Evolutionary conservation across 2,329 filamentous ascomycete genomes (phyloP).

Genomic region (Pseudogymnoascus sp.): DNA sequence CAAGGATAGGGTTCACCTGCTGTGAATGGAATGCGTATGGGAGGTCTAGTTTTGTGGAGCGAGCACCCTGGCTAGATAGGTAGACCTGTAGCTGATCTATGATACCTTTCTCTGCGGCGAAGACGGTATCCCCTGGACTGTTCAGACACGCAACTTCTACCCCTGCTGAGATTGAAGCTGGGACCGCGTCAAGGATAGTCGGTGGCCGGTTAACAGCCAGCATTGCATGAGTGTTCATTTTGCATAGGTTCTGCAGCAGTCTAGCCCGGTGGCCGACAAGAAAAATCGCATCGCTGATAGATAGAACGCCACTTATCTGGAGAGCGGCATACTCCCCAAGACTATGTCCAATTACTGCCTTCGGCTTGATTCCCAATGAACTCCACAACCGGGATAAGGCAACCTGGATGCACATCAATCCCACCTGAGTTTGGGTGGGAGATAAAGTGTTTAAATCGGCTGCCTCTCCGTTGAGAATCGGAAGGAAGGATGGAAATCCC

Average conservation of each 20-base stretch:
- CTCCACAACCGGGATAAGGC: constrained; percentile 46
- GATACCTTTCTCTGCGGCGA: constrained; percentile 44
- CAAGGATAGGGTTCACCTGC: constrained; percentile 55
- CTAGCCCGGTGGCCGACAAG: constrained; percentile 61
- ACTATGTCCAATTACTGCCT: constrained; percentile 53
- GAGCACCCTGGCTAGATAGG: constrained; percentile 46
- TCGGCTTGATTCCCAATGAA: constrained; percentile 46
- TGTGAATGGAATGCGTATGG: constrained; percentile 60
- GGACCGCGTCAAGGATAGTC: constrained; percentile 17
- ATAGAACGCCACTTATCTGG: constrained; percentile 61
- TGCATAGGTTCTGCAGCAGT: constrained; percentile 57
- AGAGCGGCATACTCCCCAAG: constrained; percentile 65
- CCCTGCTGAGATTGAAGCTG: constrained; percentile 39
- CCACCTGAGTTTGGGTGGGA: constrained; percentile 44
- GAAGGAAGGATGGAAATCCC: constrained; percentile 7
- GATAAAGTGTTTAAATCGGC: too few relatives aligned
- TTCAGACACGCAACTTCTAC: constrained; percentile 60
- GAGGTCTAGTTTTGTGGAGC: constrained; percentile 53
- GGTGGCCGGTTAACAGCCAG: constrained; percentile 39
- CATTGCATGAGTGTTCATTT: constrained; percentile 60
- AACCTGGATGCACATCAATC: constrained; percentile 44
- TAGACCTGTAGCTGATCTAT: constrained; percentile 34
- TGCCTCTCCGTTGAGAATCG: constrained; percentile 33
- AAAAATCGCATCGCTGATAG: constrained; percentile 61
- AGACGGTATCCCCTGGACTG: constrained; percentile 62